Conservation (phyloP, 768 basidiomycete species). For the Cubamyces lactineus region DNA sequence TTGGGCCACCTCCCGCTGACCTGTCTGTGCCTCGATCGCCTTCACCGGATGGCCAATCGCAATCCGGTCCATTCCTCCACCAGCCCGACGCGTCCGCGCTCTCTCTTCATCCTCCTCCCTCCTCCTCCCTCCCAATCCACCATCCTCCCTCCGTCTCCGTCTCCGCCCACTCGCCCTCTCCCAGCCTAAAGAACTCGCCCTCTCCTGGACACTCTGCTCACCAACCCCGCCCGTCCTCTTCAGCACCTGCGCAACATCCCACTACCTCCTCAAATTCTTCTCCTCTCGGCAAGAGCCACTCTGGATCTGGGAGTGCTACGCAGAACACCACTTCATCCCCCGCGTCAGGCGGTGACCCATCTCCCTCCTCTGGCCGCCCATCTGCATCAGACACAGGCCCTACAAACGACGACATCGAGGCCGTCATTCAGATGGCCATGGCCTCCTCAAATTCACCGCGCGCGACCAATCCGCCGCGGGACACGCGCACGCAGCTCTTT, state of each 20-base stretch:
- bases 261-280: background rate
- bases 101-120: background rate
- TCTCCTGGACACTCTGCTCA: slow-evolving; percentile 9
- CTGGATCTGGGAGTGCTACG: too few species aligned
- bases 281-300: background rate
- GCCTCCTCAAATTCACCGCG: slow-evolving; percentile 59
- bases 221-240: background rate
- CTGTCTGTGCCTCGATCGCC: background rate
- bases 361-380: slow-evolving; percentile 2
- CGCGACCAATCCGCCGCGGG: slow-evolving; percentile 54
- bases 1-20: background rate
- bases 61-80: slow-evolving; percentile 7
- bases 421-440: slow-evolving; percentile 90
- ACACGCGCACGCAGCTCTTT: slow-evolving; percentile 94
- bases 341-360: background rate
- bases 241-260: background rate
- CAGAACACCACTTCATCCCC: background rate
- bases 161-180: slow-evolving; percentile 3
- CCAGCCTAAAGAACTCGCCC: background rate
- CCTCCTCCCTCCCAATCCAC: background rate
- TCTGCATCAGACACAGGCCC: slow-evolving; percentile 38
- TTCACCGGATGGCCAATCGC: background rate
- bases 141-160: slow-evolving; percentile 1
- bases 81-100: background rate
- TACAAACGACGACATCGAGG: slow-evolving; percentile 87